Conservation (phyloP, 441 rosid genomes). For the Biscutella laevigata region DNA sequence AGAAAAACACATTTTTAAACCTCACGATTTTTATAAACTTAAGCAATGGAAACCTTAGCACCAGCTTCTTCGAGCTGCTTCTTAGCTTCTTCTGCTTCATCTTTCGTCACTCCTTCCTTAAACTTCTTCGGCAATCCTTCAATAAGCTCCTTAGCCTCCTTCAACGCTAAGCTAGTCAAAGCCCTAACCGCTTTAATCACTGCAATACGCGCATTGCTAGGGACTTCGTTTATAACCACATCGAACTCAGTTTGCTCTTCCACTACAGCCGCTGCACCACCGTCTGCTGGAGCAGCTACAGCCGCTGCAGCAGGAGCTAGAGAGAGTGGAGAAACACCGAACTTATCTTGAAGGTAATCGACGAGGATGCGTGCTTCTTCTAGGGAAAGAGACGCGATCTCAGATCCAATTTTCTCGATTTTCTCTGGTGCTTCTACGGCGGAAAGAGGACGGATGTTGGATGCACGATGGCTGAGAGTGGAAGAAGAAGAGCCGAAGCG, state of each 20-base stretch:
- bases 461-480: conserved; percentile 31
- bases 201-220: conserved; percentile 51
- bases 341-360: conserved; percentile 74
- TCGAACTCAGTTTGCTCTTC: conserved; percentile 81
- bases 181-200: conserved; percentile 75
- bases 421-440: conserved; percentile 68
- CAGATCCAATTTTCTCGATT: conserved; percentile 57
- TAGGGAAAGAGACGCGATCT: conserved; percentile 61
- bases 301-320: conserved; percentile 53
- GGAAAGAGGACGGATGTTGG: conserved; percentile 39
- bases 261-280: conserved; percentile 31
- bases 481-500: conserved; percentile 15
- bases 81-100: conserved; percentile 76
- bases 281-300: conserved; percentile 34
- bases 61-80: conserved; percentile 78
- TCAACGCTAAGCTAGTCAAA: conserved; percentile 60
- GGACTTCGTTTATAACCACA: conserved; percentile 69
- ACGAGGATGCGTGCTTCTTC: conserved; percentile 74
- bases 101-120: conserved; percentile 55
- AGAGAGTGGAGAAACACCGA: conserved; percentile 70
- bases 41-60: conserved; percentile 50
- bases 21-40: no score
- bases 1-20: neutral
- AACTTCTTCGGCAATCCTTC: conserved; percentile 89
- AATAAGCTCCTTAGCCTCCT: conserved; percentile 78